Base-by-base conservation (phyloP, 148 eudicot species). In the Vaccinium macrocarpon region DNA sequence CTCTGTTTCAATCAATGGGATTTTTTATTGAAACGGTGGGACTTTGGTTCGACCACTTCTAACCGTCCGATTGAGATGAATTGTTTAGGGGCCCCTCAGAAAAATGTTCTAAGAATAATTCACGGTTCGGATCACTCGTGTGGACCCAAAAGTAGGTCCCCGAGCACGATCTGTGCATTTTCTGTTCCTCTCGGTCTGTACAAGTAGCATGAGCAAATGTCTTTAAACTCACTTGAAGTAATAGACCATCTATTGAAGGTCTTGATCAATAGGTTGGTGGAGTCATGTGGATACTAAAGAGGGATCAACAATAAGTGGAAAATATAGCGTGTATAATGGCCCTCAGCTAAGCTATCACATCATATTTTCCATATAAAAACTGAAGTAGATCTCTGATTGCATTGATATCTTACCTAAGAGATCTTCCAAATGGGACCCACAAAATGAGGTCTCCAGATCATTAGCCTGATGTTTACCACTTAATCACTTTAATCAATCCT, bases 171-270 rank as follows among this genome's bases (percentile, higher is more conserved):
- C 4, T 35, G 38, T 35, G 38, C 3, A 35, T 35, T 35, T 35
- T 35, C 38, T 35, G 38, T 35, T 35, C 38, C 38, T 35, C 38
- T 35, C 38, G 38, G 38, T 35, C 38, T 35, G 38, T 35, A 35
- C 38, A 35, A 35, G 38, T 35, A 35, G 38, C 38, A 35, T 35
- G 38, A 35, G 3, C 38, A 16, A 68, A 68, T 68, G 38, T 68
- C 19, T 27, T 81, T 71, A 23, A 38, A 82, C 84, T 87, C 86
- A 84, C 86, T 62, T 73, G 87, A 64, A 76, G 82, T 83, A 89
- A 87, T 83, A 78, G 89, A 87, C 89, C 85, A 85, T 89, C 87
- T 57, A 89, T 64, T 82, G 78, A 88, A 52, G 82, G 86, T 87
- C 87, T 53, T 83, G 82, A 80, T 85, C 89, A 82, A 79, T 61